Percentiles rank a stretch among this genome's conserved stretches.
Evolutionary conservation across 2,329 filamentous ascomycete genomes (phyloP).

Genomic region (Leptographium wingfieldii): DNA sequence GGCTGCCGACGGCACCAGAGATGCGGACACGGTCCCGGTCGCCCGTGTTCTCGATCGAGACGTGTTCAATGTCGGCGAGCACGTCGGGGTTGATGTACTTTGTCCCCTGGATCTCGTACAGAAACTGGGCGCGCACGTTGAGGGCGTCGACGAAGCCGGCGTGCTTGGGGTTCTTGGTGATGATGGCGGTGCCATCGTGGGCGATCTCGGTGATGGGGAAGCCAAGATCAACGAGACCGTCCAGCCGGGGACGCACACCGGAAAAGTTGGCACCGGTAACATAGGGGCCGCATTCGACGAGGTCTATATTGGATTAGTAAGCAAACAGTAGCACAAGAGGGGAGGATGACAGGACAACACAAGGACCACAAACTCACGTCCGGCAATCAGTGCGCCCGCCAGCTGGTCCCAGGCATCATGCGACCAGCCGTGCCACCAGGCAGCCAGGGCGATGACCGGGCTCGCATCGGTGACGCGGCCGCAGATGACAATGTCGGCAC

Average conservation of each 20-base stretch:
- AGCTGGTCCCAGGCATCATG: conserved; percentile 34
- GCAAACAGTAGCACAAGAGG: neutral
- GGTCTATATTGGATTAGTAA: conserved; percentile 17
- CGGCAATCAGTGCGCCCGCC: conserved; percentile 36
- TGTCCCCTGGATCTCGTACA: conserved; percentile 16
- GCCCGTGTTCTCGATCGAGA: conserved; percentile 23
- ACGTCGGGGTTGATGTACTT: conserved; percentile 37
- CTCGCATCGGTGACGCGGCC: conserved; percentile 27
- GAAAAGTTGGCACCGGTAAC: conserved; percentile 42
- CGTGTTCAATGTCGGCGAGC: conserved; percentile 24
- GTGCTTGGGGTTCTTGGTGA: conserved; percentile 20
- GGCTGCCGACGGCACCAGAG: conserved; percentile 25
- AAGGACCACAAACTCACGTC: conserved; percentile 9
- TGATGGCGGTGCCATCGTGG: conserved; percentile 19
- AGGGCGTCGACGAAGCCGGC: neutral
- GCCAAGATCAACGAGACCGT: conserved; percentile 19
- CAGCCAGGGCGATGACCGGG: conserved; percentile 41
- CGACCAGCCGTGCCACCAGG: conserved; percentile 42
- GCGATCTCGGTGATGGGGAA: conserved; percentile 27
- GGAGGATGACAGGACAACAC: neutral
- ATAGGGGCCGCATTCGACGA: conserved; percentile 42
- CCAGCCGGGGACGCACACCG: conserved; percentile 28
- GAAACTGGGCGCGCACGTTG: conserved; percentile 5
- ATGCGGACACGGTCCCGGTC: conserved; percentile 24
- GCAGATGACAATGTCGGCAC: conserved; percentile 35